Evolutionary conservation across 768 basidiomycete genomes (phyloP).

Genomic region (Cystobasidium onofrii): DNA sequence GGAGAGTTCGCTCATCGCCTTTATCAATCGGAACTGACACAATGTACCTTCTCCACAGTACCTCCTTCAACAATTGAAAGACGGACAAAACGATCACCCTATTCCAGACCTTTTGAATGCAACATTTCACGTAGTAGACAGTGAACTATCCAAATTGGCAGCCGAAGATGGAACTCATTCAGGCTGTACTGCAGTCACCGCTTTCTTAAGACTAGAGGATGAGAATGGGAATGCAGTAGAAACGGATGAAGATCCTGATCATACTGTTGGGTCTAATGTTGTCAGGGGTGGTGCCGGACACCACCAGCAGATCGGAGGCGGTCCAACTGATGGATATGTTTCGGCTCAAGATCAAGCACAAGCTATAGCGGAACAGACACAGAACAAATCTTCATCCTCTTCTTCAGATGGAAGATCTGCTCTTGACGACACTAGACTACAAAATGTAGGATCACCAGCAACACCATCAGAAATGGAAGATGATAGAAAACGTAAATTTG

Average conservation of each 20-base stretch:
- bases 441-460: background rate
- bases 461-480: background rate
- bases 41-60: conserved; percentile 49
- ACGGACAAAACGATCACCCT: conserved; percentile 50
- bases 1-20: too few species aligned
- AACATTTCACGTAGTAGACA: conserved; percentile 90
- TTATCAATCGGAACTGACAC: too few species aligned
- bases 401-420: too few species aligned
- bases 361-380: background rate
- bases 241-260: background rate
- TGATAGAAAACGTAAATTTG: too few species aligned
- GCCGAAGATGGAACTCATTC: conserved; percentile 76
- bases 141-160: conserved; percentile 68
- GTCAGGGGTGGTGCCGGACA: conserved; percentile 12
- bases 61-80: conserved; percentile 63
- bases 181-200: conserved; percentile 93
- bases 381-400: background rate
- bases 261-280: conserved; percentile 7
- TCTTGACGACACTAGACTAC: too few species aligned
- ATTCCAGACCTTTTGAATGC: conserved; percentile 85
- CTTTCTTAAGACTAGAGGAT: conserved; percentile 78
- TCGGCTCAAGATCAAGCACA: background rate
- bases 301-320: background rate
- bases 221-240: conserved; percentile 27
- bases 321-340: background rate